Base-by-base conservation (phyloP, 441 rosid genomes). In the Populus hybrid region DNA sequence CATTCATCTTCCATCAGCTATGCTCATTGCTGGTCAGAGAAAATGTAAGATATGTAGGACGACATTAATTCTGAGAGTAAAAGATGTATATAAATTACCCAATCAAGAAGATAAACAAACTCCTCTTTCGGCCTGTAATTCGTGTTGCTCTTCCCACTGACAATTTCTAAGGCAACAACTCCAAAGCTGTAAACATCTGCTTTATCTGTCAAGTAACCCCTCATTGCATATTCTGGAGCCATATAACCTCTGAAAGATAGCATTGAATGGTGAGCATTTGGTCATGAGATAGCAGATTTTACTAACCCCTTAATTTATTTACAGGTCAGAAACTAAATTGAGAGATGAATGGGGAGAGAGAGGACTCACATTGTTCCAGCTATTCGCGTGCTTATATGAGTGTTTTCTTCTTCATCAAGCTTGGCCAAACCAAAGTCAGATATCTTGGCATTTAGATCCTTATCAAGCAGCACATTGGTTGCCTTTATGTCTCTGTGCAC, bases 161-260 rank as follows among this genome's bases (percentile, higher is more conserved):
- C 91, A 26, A 90, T 85, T 77, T 93, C 98, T 59, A 93, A 74
- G 76, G 86, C 84, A 29, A 90, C 95, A 9, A 92, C 82, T 10
- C 98, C 98, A 36, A 93, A 92, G 81, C 98, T 93, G 74, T 93
- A 93, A 33, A 93, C 93, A 76, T 93, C 98, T 1, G 98, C 96
- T 80, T 93, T 93, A 71, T 91, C 93, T 2, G 97, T 93, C 84
- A 93, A 86, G 81, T 93, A 91, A 73, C 96, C 98, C 77, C 98
- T 90, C 97, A 91, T 93, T 73, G 93, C 94, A 76, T 90, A 93
- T 75, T 93, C 96, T 28, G 96, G 97, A 76, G 97, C 96, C 94
- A 93, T 91, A 80, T 93, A 93, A 36, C 96, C 96, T 64, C 95
- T 93, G 78, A 38, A 40, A 31, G 12, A 45, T 4, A 33, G n/a